Percentiles rank a stretch among this genome's conserved stretches.
These are phyloP conservation scores for Plantago coronopus DNA, from an alignment of 305 asterid genomes.

Conservation along the genomic window DNA sequence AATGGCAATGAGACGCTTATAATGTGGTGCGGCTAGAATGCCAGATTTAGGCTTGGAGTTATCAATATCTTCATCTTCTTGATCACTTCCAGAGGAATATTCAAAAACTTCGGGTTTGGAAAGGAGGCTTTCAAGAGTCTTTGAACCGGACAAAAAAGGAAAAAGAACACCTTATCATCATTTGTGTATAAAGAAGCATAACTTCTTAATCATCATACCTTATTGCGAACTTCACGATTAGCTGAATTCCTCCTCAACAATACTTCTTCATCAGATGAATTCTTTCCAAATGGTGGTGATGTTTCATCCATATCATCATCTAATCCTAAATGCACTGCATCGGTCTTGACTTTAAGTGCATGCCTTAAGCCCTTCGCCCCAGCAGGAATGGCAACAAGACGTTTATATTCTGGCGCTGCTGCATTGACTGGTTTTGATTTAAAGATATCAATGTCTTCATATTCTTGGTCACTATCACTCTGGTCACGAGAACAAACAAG, in stretches of 20 bases:
- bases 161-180: neutral
- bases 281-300: slow-evolving; percentile 45
- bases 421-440: neutral
- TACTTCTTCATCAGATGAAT: slow-evolving; percentile 55
- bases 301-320: slow-evolving; percentile 42
- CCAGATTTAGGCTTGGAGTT: slow-evolving; percentile 36
- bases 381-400: slow-evolving; percentile 10
- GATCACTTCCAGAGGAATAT: slow-evolving; percentile 34
- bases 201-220: slow-evolving; percentile 14
- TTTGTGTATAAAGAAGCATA: neutral
- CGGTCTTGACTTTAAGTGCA: slow-evolving; percentile 2
- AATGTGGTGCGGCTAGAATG: slow-evolving; percentile 55
- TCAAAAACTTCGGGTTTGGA: too few species aligned
- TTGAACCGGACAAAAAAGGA: too few species aligned
- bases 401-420: slow-evolving; percentile 10
- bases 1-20: slow-evolving; percentile 79
- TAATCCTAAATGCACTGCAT: slow-evolving; percentile 43
- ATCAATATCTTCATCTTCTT: slow-evolving; percentile 41
- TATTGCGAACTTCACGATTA: slow-evolving; percentile 26
- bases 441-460: slow-evolving; percentile 13
- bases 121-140: too few species aligned
- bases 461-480: slow-evolving; percentile 11
- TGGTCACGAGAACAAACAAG: neutral
- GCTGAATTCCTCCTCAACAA: slow-evolving; percentile 5
- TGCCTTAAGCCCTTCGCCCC: slow-evolving; percentile 9